phyloP scores from a whole-genome alignment of 23 red algal species.

The Agarophyton chilense region DNA sequence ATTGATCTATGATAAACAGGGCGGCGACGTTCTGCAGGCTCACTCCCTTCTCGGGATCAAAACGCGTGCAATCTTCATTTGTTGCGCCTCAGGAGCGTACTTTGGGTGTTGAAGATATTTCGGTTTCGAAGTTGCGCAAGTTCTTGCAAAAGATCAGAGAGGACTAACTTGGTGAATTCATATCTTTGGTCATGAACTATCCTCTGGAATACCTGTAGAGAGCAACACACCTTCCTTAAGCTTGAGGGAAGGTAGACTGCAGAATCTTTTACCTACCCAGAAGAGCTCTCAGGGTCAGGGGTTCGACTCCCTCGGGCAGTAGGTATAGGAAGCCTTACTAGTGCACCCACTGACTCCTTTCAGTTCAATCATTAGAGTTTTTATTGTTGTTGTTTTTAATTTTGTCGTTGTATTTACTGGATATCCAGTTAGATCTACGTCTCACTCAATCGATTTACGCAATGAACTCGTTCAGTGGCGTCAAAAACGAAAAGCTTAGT shows the following conservation, averaged over 20 bases:
- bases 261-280: not conserved
- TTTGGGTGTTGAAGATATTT: not conserved
- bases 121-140: not conserved
- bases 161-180: conserved; percentile 16
- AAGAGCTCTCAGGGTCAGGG: conserved; percentile 6
- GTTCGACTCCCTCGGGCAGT: not conserved
- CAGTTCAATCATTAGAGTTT: not conserved
- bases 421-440: not conserved
- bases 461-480: not conserved
- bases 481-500: not conserved
- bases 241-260: not conserved
- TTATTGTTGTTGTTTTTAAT: not conserved
- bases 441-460: not conserved
- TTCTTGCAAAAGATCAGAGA: conserved; percentile 8
- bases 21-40: too few relatives aligned
- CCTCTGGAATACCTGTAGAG: conserved; percentile 10
- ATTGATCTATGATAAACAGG: not conserved
- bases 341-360: not conserved
- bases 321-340: not conserved
- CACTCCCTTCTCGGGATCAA: not conserved
- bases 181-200: conserved; percentile 24
- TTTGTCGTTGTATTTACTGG: not conserved
- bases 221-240: not conserved
- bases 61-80: not conserved
- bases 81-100: not conserved